Base-by-base conservation (phyloP, 257 asterid species). In the Galeopsis tetrahit region DNA sequence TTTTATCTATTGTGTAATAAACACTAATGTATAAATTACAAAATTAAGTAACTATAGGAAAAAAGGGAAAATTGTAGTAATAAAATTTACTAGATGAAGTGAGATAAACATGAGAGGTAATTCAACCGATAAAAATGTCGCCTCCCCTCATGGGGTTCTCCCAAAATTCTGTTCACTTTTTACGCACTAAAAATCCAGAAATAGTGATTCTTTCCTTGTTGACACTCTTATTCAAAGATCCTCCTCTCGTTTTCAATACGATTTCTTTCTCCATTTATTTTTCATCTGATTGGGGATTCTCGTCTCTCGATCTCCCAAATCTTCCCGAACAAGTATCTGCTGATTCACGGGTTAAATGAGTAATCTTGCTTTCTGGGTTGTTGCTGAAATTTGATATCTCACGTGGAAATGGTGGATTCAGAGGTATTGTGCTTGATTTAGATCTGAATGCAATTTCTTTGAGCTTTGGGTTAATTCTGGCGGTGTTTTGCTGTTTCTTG, bases 371-470 rank as follows among this genome's bases (percentile, higher is more conserved):
- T 75, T 36, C 17, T 40, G 69, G 43, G 60, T 40, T 57, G 61
- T 28, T 63, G 77, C 31, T 59, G 75, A 49, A 75, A 68, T 56
- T 63, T 63, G 73, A 31, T 17, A 1, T 42, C 70, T 28, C 66
- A 36, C 53, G 42, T 31, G 82, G 67, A 68, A 49, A 66, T 67
- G 79, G 44, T 15, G 72, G 78, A 68, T 62, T 52, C 66, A 46
- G 73, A 63, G 56, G 62, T 69, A 8, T 53, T 33, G 63, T 64
- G 56, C 40, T 57, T 71, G 63, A 80, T 61, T 68, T 73, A 72
- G 83, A 80, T 83, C 81, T 80, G 78, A 77, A 34, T 51, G 38
- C 15, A 48, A 10, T 46, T 68, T 62, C 36, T 70, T 33, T 7
- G 40, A 42, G 73, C 17, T 66, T 43, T 58, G 31, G 43, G 46